Evolutionary conservation across 495 filamentous ascomycete genomes (phyloP).

Genomic region (Talaromyces trachyspermus): DNA sequence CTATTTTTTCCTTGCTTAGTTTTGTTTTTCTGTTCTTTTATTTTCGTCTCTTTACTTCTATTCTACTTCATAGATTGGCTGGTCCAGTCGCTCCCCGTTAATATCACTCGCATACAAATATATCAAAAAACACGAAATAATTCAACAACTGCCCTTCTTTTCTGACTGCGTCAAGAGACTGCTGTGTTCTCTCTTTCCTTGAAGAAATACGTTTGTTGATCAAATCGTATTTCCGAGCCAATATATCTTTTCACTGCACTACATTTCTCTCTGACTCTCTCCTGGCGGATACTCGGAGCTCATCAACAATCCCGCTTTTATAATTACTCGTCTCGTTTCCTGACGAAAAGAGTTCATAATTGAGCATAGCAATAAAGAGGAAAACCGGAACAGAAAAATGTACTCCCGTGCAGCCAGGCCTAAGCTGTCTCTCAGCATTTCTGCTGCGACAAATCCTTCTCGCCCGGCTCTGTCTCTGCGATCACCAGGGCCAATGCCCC

Average conservation of each 20-base stretch:
- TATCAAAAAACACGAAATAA: conserved; percentile 28
- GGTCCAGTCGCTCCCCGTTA: conserved; percentile 28
- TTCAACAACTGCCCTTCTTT: conserved; percentile 14
- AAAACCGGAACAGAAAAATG: conserved; percentile 21
- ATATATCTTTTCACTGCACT: conserved; percentile 1
- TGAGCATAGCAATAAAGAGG: too few relatives aligned
- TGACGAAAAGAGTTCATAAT: too few relatives aligned
- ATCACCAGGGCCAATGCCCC: conserved; percentile 35
- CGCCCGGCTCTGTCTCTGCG: conserved; percentile 35
- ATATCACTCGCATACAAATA: conserved; percentile 13
- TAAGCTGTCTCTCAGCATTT: conserved; percentile 43
- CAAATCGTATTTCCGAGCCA: conserved; percentile 18
- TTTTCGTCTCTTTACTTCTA: conserved; percentile 25
- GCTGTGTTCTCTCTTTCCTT: conserved; percentile 2
- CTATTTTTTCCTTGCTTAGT: conserved; percentile 11
- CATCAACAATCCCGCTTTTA: conserved; percentile 9
- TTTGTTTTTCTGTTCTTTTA: conserved; percentile 27
- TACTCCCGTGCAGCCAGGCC: conserved; percentile 32
- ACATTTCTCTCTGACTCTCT: conserved; percentile 7
- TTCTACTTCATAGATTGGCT: conserved; percentile 34
- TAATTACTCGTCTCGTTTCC: conserved; percentile 8
- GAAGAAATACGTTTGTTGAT: conserved; percentile 31
- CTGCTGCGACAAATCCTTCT: conserved; percentile 28
- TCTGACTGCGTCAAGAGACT: conserved; percentile 5
- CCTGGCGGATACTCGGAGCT: conserved; percentile 3